Percentiles rank a stretch among this genome's conserved stretches.
These are phyloP conservation scores for Coemansia sp. DNA, from an alignment of 192 early-diverging fungal genomes.

Conservation along the genomic window DNA sequence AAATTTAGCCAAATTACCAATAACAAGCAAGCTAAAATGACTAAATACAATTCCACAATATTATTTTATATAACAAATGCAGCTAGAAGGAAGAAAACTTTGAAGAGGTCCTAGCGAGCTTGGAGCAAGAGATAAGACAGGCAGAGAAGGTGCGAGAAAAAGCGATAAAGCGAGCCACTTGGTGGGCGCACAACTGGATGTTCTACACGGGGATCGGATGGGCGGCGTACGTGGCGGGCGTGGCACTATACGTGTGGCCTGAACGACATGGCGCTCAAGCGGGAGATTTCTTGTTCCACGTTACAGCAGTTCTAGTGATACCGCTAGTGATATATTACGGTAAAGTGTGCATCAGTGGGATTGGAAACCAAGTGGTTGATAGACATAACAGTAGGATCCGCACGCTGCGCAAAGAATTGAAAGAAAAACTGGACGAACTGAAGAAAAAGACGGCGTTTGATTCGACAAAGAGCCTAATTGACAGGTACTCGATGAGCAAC, in stretches of 20 bases:
- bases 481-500: slow-evolving; percentile 72
- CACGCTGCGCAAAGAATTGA: slow-evolving; percentile 59
- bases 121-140: slow-evolving; percentile 60
- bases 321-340: slow-evolving; percentile 49
- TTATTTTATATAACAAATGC: no score
- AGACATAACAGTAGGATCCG: slow-evolving; percentile 35
- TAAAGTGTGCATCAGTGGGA: slow-evolving; percentile 18
- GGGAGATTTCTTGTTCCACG: slow-evolving; percentile 18
- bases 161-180: slow-evolving; percentile 24
- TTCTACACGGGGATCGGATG: slow-evolving; percentile 45
- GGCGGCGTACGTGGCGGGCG: slow-evolving; percentile 32
- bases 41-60: no score
- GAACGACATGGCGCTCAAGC: slow-evolving; percentile 28
- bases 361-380: slow-evolving; percentile 23
- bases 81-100: slow-evolving; percentile 55
- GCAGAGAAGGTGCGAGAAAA: slow-evolving; percentile 43
- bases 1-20: no score
- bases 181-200: slow-evolving; percentile 40
- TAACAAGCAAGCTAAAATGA: no score
- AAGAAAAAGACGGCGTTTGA: slow-evolving; percentile 95
- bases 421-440: slow-evolving; percentile 83
- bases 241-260: slow-evolving; percentile 49
- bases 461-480: slow-evolving; percentile 82
- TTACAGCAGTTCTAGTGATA: slow-evolving; percentile 15
- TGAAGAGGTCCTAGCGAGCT: slow-evolving; percentile 59